Percentiles rank a stretch among this genome's conserved stretches.
These are phyloP conservation scores for Kodamaea nitidulidarum DNA, from an alignment of 805 yeast species.

Conservation along the genomic window DNA sequence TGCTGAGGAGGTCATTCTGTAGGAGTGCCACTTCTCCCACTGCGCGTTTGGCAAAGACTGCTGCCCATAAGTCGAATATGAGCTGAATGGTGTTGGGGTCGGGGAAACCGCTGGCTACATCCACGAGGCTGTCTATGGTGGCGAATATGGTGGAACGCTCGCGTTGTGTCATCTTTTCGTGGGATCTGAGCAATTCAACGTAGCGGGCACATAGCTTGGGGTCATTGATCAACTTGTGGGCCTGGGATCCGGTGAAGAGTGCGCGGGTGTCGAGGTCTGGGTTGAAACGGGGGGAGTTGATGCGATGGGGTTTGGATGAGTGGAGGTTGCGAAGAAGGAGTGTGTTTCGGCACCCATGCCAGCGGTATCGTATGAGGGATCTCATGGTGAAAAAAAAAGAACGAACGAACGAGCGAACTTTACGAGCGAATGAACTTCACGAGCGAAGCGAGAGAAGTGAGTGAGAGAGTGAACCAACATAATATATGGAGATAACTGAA, in stretches of 20 bases:
- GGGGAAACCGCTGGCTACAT: slow-evolving; percentile 19
- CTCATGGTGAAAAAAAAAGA: background rate
- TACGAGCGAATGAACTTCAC: no score
- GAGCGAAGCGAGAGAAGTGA: no score
- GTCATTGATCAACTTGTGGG: slow-evolving; percentile 10
- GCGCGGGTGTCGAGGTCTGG: slow-evolving; percentile 3
- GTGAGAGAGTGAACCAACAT: no score
- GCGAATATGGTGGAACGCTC: slow-evolving; percentile 15
- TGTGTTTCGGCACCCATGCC: background rate
- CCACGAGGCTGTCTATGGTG: slow-evolving; percentile 21
- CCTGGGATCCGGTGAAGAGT: slow-evolving; percentile 8
- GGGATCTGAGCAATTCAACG: slow-evolving; percentile 13
- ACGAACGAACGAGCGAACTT: no score
- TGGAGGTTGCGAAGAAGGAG: background rate
- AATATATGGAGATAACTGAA: no score
- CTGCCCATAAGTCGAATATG: slow-evolving; percentile 23
- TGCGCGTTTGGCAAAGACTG: slow-evolving; percentile 13
- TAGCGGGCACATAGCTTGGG: slow-evolving; percentile 11
- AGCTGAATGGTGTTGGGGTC: slow-evolving; percentile 15
- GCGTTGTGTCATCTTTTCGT: slow-evolving; percentile 2
- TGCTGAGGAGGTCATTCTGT: slow-evolving; percentile 16
- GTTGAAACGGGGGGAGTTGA: slow-evolving; percentile 5
- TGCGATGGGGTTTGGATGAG: background rate
- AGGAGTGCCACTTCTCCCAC: slow-evolving; percentile 9
- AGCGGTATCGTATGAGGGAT: background rate